Evolutionary conservation across 2,329 filamentous ascomycete species (phyloP), one percentile per base, ranked within the genome.

Genomic region (Lachnellula hyalina): DNA sequence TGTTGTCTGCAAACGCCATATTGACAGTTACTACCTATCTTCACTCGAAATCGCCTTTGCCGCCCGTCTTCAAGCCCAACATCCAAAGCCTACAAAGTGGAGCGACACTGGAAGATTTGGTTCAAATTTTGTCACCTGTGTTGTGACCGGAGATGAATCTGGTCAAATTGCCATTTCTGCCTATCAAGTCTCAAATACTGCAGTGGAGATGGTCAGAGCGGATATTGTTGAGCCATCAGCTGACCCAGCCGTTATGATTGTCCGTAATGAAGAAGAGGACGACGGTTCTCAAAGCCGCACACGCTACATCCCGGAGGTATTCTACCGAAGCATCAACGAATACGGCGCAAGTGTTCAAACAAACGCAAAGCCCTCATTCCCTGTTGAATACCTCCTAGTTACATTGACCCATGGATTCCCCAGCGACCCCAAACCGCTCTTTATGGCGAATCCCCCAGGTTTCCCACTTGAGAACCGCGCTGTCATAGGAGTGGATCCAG

Each of bases 381-480:
- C 94, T 0, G 92, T 96, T 48, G 94, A 99, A 70, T 99, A 97
- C 70, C 81, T 99, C 35, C 85, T 97, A 54, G 90, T 97, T 58
- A 97, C 94, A 8, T 80, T 99, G 60, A 99, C 94, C 0, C 93
- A 99, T 69, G 94, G 94, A 56, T 97, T 99, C 75, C 94, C 94
- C 2, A 89, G 86, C 51, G 79, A 85, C 45, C 82, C 90, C 4
- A 86, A 84, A 53, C 90, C 92, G 12, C 73, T 86, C 32, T 97
- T 97, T 72, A 86, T 76, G 28, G 79, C 84, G 47, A 72, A 72
- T 32, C 70, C 74, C 57, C 78, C 80, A 58, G 83, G 78, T 42
- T 99, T 97, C 71, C 87, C 92, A 5, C 87, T 97, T 60, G 94
- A 96, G 73, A 97, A 99, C 67, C 85, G 94, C 58, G 87, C 93